Evolutionary conservation across 2,329 filamentous ascomycete species (phyloP), one percentile per base, ranked within the genome.

Genomic region (Ascocoryne sarcoides): DNA sequence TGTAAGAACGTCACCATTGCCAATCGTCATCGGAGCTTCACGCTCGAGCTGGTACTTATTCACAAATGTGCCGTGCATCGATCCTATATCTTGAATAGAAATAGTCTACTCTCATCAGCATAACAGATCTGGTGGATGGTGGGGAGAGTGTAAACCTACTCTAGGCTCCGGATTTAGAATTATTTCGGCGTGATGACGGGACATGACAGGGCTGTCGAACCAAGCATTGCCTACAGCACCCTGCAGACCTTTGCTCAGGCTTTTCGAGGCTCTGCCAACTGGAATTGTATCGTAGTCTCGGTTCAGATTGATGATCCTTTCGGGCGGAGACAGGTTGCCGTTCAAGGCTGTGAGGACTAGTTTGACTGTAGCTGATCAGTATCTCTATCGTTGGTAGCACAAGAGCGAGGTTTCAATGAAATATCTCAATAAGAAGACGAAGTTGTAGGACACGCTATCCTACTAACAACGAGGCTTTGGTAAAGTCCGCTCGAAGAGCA

Each of bases 151-250:
- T n/a, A 32, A 15, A 40, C 62, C 43, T 60, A 75, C 75, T 58
- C 69, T 64, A 5, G 58, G 52, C 2, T 66, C 57, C 8, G 65
- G 51, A 36, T 71, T 62, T 4, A 70, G 64, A 12, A 54, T 49
- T 4, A 81, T 54, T 32, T 71, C 61, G 12, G 82, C 83, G 60
- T 87, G 82, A 9, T 74, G 58, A 32, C 82, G 69, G 17, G 81
- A 85, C 67, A 87, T 81, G 26, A 86, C 81, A 0, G 81, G 75
- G 42, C 75, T 82, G 48, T 84, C 74, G 43, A 85, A 82, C 69
- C 70, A 84, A 12, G 69, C 75, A 58, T 86, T 87, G 49, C 71
- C 60, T 4, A 51, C 28, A 45, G 61, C 56, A 50, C 66, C 57
- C 49, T 64, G 37, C 29, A 67, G 63, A 8, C 66, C 65, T 36